Evolutionary conservation across 495 filamentous ascomycete species (phyloP).

Genomic region (Neurospora tetraspora): DNA sequence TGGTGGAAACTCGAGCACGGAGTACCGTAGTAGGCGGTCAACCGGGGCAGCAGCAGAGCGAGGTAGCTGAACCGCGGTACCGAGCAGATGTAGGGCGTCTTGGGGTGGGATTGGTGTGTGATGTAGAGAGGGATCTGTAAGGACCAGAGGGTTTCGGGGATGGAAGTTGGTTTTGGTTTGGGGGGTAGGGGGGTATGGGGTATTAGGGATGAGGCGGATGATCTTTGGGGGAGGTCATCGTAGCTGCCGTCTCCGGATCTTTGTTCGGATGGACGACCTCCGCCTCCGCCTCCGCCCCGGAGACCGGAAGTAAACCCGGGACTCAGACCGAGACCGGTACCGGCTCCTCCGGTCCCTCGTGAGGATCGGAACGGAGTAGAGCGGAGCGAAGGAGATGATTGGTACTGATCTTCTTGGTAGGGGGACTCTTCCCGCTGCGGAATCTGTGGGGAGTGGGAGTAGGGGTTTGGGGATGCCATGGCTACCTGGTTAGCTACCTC

Average conservation of each 20-base stretch:
- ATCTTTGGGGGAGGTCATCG: neutral
- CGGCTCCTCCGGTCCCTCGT: neutral
- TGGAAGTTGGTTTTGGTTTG: conserved; percentile 7
- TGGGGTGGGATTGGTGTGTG: conserved; percentile 31
- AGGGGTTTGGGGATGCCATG: neutral
- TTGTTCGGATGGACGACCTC: neutral
- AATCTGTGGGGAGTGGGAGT: neutral
- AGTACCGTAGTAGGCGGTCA: conserved; percentile 64
- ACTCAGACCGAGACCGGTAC: neutral
- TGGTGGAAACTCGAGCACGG: conserved; percentile 70
- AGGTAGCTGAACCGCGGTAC: conserved; percentile 64
- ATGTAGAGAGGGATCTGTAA: conserved; percentile 42
- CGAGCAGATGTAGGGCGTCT: conserved; percentile 40
- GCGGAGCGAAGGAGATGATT: neutral
- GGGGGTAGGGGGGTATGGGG: conserved; percentile 1
- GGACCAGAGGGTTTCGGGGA: conserved; percentile 37
- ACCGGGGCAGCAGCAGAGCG: conserved; percentile 63
- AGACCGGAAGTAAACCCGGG: neutral
- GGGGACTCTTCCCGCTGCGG: neutral
- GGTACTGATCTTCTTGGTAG: neutral
- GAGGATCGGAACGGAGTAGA: neutral
- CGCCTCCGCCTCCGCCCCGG: neutral
- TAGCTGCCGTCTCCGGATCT: neutral
- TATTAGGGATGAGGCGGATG: neutral
- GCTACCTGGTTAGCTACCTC: neutral